A percentile compares a stretch with the other conserved stretches of the same genome.
Evolutionary conservation across 305 asterid species (phyloP).

Genomic region (Fraxinus dipetala): DNA sequence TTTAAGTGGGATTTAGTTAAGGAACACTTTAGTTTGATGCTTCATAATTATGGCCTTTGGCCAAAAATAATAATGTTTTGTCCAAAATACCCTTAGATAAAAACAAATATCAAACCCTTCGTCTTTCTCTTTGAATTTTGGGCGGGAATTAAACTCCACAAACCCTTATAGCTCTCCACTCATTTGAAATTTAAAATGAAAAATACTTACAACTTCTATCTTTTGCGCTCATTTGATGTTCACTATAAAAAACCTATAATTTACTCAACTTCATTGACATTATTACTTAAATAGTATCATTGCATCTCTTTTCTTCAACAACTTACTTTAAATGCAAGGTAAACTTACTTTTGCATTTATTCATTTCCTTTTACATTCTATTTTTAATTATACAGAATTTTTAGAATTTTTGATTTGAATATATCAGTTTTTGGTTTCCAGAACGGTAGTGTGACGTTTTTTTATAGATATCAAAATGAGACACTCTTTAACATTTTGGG

Average conservation of each 20-base stretch:
- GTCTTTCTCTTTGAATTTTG: background rate
- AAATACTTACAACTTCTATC: background rate
- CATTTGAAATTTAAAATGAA: background rate
- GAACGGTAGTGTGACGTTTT: background rate
- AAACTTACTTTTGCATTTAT: background rate
- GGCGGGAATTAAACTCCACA: background rate
- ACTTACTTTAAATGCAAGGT: background rate
- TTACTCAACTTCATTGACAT: background rate
- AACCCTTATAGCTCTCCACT: background rate
- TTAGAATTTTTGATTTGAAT: background rate
- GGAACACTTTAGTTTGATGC: background rate
- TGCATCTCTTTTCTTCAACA: background rate
- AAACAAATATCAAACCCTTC: background rate
- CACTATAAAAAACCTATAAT: background rate
- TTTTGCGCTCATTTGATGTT: background rate
- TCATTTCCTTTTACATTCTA: background rate
- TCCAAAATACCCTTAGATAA: background rate
- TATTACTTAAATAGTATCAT: background rate
- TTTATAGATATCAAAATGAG: background rate
- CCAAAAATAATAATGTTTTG: background rate
- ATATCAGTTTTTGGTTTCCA: background rate
- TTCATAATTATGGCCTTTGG: background rate
- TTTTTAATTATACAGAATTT: background rate
- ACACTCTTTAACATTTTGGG: background rate
- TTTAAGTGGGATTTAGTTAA: background rate